Evolutionary conservation across 2,329 filamentous ascomycete species (phyloP), one percentile per base, ranked within the genome.

Genomic region (Botrytis fabae): DNA sequence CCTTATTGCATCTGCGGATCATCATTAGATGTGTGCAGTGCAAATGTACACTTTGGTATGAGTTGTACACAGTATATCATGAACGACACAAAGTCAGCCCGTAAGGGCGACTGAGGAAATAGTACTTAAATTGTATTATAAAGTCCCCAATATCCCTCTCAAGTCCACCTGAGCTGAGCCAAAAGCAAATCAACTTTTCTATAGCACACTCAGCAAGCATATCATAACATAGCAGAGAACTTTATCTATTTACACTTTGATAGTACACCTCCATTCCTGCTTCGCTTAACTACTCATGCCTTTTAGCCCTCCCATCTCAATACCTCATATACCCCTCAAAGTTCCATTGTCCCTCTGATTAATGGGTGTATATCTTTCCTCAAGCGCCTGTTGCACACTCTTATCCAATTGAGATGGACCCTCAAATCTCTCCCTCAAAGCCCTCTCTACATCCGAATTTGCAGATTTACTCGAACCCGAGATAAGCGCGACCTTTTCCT

Each of bases 341-440:
- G 78, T 75, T 60, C 81, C 80, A 65, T 82, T 81, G 18, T 80
- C 79, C 61, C 77, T 82, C 73, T 76, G 46, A 48, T 81, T 83
- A 74, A 87, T 80, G 0, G 85, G 85, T 76, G 80, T 84, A 78
- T 90, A 90, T 77, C 88, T 83, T 79, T 89, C 86, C 66, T 82
- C 84, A 70, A 91, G 80, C 60, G 85, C 83, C 78, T 89, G 85
- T 75, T 87, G 84, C 32, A 87, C 85, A 63, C 83, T 86, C 81
- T 86, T 86, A 74, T 84, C 82, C 75, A 84, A 78, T 10, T 80
- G 80, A 60, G 75, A 73, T 8, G 82, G 78, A 76, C 83, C 84
- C 79, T 85, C 82, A 76, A 85, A 90, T 68, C 88, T 83, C 81
- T 89, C 83, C 72, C 84, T 82, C 73, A 90, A 82, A 16, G 87